phyloP scores from a whole-genome alignment of 345 rosid species.

The Melaleuca alternifolia region DNA sequence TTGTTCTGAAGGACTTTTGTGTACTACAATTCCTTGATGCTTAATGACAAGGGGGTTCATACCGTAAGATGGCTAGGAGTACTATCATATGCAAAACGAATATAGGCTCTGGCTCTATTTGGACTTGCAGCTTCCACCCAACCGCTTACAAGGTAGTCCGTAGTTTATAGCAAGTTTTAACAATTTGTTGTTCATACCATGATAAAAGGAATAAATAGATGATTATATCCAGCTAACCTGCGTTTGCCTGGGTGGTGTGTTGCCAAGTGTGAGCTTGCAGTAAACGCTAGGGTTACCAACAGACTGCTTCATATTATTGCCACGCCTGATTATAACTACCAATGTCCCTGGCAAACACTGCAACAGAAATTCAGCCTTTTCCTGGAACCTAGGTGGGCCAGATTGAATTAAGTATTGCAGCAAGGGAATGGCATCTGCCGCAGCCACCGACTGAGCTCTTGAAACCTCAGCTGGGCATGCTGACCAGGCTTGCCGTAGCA shows the following conservation, averaged over 20 bases:
- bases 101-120: not conserved
- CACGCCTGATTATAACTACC: slow-evolving; percentile 85
- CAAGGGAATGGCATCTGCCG: slow-evolving; percentile 97
- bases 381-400: slow-evolving; percentile 99
- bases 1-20: not conserved
- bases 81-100: not conserved
- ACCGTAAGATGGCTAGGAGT: not conserved
- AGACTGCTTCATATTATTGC: slow-evolving; percentile 98
- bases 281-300: slow-evolving; percentile 96
- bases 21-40: not conserved
- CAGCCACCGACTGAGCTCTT: slow-evolving; percentile 90
- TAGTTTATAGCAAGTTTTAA: not conserved
- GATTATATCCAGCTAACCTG: slow-evolving; percentile 25
- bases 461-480: slow-evolving; percentile 99
- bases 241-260: slow-evolving; percentile 79
- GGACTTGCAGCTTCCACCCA: not conserved
- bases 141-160: not conserved
- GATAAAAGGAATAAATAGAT: not conserved
- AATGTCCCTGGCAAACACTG: slow-evolving; percentile 98
- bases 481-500: slow-evolving; percentile 99
- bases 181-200: not conserved
- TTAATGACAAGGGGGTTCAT: not conserved
- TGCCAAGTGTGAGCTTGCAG: slow-evolving; percentile 91
- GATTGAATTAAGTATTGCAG: slow-evolving; percentile 95
- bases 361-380: slow-evolving; percentile 90